Percentiles rank a stretch among this genome's conserved stretches.
These are phyloP conservation scores for Zygosaccharomyces rouxii DNA, from an alignment of 805 yeast genomes.

Conservation along the genomic window DNA sequence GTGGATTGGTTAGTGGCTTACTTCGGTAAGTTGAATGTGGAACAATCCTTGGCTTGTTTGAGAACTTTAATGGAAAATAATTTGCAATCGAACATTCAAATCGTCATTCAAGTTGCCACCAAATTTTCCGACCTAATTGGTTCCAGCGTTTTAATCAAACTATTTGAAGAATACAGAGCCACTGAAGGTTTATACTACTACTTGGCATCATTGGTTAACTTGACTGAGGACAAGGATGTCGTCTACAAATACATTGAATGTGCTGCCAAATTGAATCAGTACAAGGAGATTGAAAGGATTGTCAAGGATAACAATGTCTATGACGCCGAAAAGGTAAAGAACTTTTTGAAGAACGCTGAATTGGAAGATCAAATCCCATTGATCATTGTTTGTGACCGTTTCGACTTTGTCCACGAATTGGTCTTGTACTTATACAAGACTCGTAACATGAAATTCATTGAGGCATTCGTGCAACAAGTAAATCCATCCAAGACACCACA, in stretches of 20 bases:
- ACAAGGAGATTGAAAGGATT: constrained; percentile 90
- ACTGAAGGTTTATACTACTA: constrained; percentile 93
- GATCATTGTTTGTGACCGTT: constrained; percentile 94
- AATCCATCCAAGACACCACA: constrained; percentile 95
- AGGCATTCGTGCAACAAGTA: constrained; percentile 96
- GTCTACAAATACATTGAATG: constrained; percentile 94
- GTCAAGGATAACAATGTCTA: constrained; percentile 92
- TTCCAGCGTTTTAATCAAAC: constrained; percentile 72
- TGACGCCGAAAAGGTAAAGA: constrained; percentile 96
- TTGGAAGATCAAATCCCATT: constrained; percentile 94
- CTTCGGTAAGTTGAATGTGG: constrained; percentile 92
- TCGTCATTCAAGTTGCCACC: constrained; percentile 93
- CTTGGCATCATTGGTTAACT: constrained; percentile 86
- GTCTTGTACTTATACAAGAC: constrained; percentile 90
- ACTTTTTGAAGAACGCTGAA: constrained; percentile 90
- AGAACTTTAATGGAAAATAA: constrained; percentile 78
- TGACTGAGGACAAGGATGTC: constrained; percentile 90
- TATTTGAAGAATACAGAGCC: constrained; percentile 91
- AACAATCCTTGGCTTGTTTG: constrained; percentile 83
- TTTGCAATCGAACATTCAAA: constrained; percentile 82
- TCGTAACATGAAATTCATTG: constrained; percentile 93
- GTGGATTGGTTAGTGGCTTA: constrained; percentile 90
- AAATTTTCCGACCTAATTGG: constrained; percentile 94
- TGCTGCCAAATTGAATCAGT: constrained; percentile 86
- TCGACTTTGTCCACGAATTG: constrained; percentile 86